Conservation (phyloP, 768 basidiomycete species). For the Trichaptum fuscoviolaceum region DNA sequence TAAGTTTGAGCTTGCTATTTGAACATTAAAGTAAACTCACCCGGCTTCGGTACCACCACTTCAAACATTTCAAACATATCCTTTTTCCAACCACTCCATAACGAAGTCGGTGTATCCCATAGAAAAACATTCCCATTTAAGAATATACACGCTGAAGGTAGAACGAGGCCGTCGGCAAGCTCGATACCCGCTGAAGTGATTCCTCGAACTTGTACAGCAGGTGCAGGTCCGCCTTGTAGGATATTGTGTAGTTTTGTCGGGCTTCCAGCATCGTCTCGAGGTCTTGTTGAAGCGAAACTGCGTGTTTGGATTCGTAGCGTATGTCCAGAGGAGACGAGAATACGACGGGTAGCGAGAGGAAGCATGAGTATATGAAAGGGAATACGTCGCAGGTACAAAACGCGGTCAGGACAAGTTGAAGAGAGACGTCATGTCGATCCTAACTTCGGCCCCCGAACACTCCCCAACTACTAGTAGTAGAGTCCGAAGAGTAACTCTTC, state of each 20-base stretch:
- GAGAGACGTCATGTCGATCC: not conserved
- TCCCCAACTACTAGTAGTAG: too few species aligned
- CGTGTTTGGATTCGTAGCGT: not conserved
- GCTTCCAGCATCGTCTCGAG: not conserved
- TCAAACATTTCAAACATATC: constrained; percentile 82
- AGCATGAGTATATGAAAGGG: not conserved
- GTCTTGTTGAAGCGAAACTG: not conserved
- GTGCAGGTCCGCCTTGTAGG: constrained; percentile 62
- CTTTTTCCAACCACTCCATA: constrained; percentile 66
- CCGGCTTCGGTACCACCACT: constrained; percentile 77
- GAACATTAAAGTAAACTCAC: constrained; percentile 36
- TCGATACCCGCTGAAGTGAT: constrained; percentile 60
- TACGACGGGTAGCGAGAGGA: not conserved
- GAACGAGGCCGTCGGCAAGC: constrained; percentile 70
- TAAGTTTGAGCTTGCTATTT: not conserved
- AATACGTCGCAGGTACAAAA: not conserved
- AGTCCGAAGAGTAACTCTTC: too few species aligned
- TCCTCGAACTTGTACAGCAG: constrained; percentile 66
- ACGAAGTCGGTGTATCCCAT: constrained; percentile 74
- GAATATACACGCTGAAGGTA: constrained; percentile 78
- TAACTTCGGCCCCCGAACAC: not conserved
- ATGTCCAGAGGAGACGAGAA: not conserved
- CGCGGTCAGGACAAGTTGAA: too few species aligned
- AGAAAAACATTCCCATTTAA: constrained; percentile 81
- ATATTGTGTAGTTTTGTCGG: constrained; percentile 56